Base-by-base conservation (phyloP, 1,284 basidiomycete genomes). In the Athelia sp. region DNA sequence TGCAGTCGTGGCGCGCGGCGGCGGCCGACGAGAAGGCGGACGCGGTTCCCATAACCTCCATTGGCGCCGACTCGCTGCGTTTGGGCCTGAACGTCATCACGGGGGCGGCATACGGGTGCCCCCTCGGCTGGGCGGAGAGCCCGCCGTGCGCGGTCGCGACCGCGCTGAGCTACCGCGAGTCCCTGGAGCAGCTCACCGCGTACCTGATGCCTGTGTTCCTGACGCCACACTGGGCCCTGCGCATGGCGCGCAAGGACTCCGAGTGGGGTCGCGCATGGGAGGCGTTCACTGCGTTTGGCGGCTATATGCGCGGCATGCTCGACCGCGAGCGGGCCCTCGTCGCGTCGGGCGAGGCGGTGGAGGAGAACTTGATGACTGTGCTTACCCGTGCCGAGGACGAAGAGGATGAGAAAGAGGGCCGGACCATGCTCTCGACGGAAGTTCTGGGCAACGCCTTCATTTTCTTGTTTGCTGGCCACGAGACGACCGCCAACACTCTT, bases 181-280 rank as follows among this genome's bases (percentile, higher is more conserved):
- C 54, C 17, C 35, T 57, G 15, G 56, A 53, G 45, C 52, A 57
- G 44, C 47, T 48, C 43, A 55, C 24, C 32, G 49, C 43, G 43
- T 50, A 56, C 42, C 51, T 57, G 35, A 53, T 54, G 40, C 58
- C 55, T 11, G 44, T 60, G 15, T 62, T 62, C 21, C 55, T 62
- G 1, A 55, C 63, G 1, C 59, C 63, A 17, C 57, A 38, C 23
- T 54, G 46, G 50, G 35, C 44, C 18, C 50, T 57, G 9, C 49
- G 56, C 4, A 13, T 53, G 24, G 54, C 50, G 3, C 50, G 47
- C 4, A 14, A 19, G 18, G 23, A 38, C 6, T 43, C 51, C 10
- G 44, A 42, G 19, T 53, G 54, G 54, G 52, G 52, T 4, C 17
- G 43, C 9, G 52, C 52, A 3, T 53, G 52, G 52, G 43, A 51